Evolutionary conservation across 768 basidiomycete species (phyloP).

Genomic region (Rhizopogon sp.): DNA sequence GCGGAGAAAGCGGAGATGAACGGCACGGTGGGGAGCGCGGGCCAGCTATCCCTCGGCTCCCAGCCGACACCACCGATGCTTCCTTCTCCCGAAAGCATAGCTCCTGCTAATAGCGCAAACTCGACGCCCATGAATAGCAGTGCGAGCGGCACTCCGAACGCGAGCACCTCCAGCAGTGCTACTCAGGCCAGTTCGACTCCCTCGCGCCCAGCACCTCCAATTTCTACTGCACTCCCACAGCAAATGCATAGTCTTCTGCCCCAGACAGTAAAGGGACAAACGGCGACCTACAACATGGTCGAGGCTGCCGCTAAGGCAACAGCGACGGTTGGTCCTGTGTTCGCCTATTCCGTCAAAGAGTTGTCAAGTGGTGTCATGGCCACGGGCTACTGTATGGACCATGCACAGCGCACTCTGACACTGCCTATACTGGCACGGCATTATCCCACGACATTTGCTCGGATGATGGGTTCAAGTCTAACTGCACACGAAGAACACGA

Average conservation of each 20-base stretch:
- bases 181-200: slow-evolving; percentile 16
- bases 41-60: slow-evolving; percentile 21
- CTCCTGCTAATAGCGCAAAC: slow-evolving; percentile 63
- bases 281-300: slow-evolving; percentile 22
- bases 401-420: slow-evolving; percentile 51
- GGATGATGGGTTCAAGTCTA: slow-evolving; percentile 64
- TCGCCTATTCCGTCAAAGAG: slow-evolving; percentile 23
- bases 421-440: slow-evolving; percentile 63
- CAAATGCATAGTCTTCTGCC: slow-evolving; percentile 26
- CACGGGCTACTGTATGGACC: slow-evolving; percentile 38
- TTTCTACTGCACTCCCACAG: slow-evolving; percentile 38
- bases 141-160: slow-evolving; percentile 50
- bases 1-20: slow-evolving; percentile 32
- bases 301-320: slow-evolving; percentile 26
- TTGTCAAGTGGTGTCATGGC: slow-evolving; percentile 34
- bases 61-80: slow-evolving; percentile 67
- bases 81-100: slow-evolving; percentile 71
- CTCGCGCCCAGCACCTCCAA: slow-evolving; percentile 20
- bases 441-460: slow-evolving; percentile 73
- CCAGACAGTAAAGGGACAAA: slow-evolving; percentile 23
- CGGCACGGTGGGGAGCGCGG: slow-evolving; percentile 18
- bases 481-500: slow-evolving; percentile 67
- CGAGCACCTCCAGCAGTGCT: slow-evolving; percentile 22
- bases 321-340: slow-evolving; percentile 21
- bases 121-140: slow-evolving; percentile 65